Evolutionary conservation across 805 yeast genomes (phyloP).

Genomic region (Ogataea naganishii): DNA sequence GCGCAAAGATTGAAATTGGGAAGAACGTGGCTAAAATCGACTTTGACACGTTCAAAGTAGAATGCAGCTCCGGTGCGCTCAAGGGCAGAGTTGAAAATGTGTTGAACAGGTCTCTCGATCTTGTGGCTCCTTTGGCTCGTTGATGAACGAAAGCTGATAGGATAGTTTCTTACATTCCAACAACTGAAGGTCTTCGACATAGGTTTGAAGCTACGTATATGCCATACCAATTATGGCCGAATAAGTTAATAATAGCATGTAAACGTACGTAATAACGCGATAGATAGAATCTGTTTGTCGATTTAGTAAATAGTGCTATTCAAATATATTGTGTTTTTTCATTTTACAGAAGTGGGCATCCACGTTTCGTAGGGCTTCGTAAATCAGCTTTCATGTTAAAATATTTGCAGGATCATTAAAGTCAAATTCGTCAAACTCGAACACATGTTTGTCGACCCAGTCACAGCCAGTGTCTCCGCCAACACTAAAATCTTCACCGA

Average conservation of each 20-base stretch:
- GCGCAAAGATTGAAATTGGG: slow-evolving; percentile 66
- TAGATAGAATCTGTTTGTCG: too few species aligned
- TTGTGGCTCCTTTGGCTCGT: slow-evolving; percentile 76
- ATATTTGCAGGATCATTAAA: slow-evolving; percentile 4
- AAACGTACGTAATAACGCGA: too few species aligned
- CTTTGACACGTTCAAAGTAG: slow-evolving; percentile 55
- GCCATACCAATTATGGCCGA: too few species aligned
- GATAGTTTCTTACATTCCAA: too few species aligned
- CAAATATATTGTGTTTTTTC: too few species aligned
- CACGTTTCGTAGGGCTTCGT: background rate
- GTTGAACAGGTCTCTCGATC: slow-evolving; percentile 62
- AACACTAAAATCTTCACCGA: slow-evolving; percentile 11
- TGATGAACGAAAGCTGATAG: slow-evolving; percentile 5
- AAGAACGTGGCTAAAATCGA: slow-evolving; percentile 63
- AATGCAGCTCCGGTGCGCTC: slow-evolving; percentile 65
- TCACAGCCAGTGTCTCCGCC: slow-evolving; percentile 45
- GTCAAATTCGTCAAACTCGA: slow-evolving; percentile 27
- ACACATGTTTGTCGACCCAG: slow-evolving; percentile 43
- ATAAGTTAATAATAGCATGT: too few species aligned
- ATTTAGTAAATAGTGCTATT: too few species aligned
- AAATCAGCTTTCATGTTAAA: background rate
- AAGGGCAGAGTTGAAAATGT: slow-evolving; percentile 79
- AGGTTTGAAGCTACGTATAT: too few species aligned
- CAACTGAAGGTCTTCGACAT: too few species aligned
- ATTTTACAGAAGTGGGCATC: too few species aligned